phyloP scores from a whole-genome alignment of 495 filamentous ascomycete species.

The Lentithecium fluviatile region DNA sequence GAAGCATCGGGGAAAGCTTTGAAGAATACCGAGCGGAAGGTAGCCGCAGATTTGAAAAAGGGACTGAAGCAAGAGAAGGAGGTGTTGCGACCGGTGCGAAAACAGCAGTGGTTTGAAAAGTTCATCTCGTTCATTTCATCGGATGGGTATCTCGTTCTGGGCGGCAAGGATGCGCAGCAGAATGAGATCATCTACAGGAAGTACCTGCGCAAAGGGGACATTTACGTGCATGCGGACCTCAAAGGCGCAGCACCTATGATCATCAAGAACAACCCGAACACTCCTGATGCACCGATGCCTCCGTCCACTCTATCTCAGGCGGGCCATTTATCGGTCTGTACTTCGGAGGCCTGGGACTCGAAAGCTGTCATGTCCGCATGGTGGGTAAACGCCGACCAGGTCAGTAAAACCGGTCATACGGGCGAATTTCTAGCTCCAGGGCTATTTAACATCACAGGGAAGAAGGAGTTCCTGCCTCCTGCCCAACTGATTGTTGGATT shows the following conservation, averaged over 20 bases:
- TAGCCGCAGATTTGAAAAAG: slow-evolving; percentile 78
- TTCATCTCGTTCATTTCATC: slow-evolving; percentile 93
- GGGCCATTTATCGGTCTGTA: slow-evolving; percentile 75
- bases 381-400: slow-evolving; percentile 87
- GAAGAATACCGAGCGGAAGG: slow-evolving; percentile 86
- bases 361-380: slow-evolving; percentile 93
- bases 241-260: slow-evolving; percentile 79
- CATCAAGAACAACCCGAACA: slow-evolving; percentile 77
- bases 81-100: slow-evolving; percentile 75
- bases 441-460: slow-evolving; percentile 74
- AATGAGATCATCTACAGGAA: slow-evolving; percentile 85
- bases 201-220: slow-evolving; percentile 81
- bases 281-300: slow-evolving; percentile 78
- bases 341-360: slow-evolving; percentile 88
- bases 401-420: slow-evolving; percentile 72
- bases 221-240: slow-evolving; percentile 89
- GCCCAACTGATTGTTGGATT: slow-evolving; percentile 85
- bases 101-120: slow-evolving; percentile 93
- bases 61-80: slow-evolving; percentile 90
- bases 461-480: slow-evolving; percentile 87
- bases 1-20: slow-evolving; percentile 80
- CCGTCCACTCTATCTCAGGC: slow-evolving; percentile 90
- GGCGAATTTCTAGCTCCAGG: slow-evolving; percentile 81
- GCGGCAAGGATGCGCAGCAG: slow-evolving; percentile 83
- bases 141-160: slow-evolving; percentile 88